These are phyloP conservation scores for Trichopus zeylanicus DNA, from an alignment of 116 monocot genomes.

Conservation along the genomic window DNA sequence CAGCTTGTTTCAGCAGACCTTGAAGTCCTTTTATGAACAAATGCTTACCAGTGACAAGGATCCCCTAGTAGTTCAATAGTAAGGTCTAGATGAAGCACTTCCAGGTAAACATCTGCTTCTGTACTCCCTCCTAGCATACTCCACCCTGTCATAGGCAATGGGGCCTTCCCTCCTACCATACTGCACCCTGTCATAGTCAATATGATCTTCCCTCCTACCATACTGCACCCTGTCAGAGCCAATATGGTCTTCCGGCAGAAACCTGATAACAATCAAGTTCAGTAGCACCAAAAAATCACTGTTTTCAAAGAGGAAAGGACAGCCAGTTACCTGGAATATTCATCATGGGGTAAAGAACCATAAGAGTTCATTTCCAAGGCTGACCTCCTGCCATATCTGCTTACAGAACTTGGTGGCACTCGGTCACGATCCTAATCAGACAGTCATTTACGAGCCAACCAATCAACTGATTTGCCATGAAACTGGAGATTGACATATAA, in stretches of 20 bases:
- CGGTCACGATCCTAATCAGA: constrained; percentile 10
- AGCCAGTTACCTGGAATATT: constrained; percentile 5
- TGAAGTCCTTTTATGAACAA: too few species aligned
- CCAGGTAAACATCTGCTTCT: constrained; percentile 5
- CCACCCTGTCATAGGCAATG: too few species aligned
- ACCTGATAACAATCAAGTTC: constrained; percentile 5
- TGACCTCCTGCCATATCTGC: constrained; percentile 7
- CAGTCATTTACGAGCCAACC: too few species aligned
- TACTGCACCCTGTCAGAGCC: constrained; percentile 11
- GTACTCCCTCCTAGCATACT: constrained; percentile 6
- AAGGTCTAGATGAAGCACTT: constrained; percentile 7
- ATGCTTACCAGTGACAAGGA: too few species aligned
- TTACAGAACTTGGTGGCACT: constrained; percentile 7
- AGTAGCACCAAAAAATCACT: background rate
- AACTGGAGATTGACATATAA: background rate
- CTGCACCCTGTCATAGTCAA: too few species aligned
- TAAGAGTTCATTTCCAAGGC: constrained; percentile 1
- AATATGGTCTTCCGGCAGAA: constrained; percentile 3
- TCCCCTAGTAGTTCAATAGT: too few species aligned
- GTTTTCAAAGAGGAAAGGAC: background rate
- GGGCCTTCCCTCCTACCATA: too few species aligned
- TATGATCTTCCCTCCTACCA: too few species aligned
- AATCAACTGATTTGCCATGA: background rate
- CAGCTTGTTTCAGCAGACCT: too few species aligned
- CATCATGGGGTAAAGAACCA: constrained; percentile 5